phyloP scores from a whole-genome alignment of 2,329 filamentous ascomycete species.

The Colletotrichum magnum region DNA sequence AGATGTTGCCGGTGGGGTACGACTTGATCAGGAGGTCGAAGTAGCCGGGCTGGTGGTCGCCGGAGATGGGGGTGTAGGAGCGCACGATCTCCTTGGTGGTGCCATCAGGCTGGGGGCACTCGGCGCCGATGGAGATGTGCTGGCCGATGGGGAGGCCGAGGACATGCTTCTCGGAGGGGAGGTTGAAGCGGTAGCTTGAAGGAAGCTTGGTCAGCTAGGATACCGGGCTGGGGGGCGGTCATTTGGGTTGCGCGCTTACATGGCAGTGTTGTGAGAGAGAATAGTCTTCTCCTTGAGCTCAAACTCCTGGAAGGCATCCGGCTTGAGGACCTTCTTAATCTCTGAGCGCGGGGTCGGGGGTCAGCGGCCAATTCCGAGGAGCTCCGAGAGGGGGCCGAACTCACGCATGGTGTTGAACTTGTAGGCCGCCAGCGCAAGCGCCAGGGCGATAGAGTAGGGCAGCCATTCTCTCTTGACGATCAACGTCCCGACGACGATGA shows the following conservation, averaged over 20 bases:
- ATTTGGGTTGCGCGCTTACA: slow-evolving; percentile 67
- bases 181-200: slow-evolving; percentile 87
- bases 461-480: slow-evolving; percentile 86
- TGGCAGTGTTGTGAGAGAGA: slow-evolving; percentile 97
- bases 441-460: slow-evolving; percentile 77
- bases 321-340: slow-evolving; percentile 87
- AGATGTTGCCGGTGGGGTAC: slow-evolving; percentile 98
- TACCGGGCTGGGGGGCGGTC: not conserved
- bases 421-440: slow-evolving; percentile 75
- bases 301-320: slow-evolving; percentile 90
- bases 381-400: slow-evolving; percentile 52
- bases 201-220: slow-evolving; percentile 27
- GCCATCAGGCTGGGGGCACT: slow-evolving; percentile 76
- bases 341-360: slow-evolving; percentile 61
- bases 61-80: slow-evolving; percentile 93
- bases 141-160: slow-evolving; percentile 98
- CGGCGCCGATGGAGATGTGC: slow-evolving; percentile 95
- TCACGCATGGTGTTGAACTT: slow-evolving; percentile 81
- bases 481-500: slow-evolving; percentile 81
- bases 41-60: slow-evolving; percentile 89
- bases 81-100: slow-evolving; percentile 86
- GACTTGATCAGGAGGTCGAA: slow-evolving; percentile 99
- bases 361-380: slow-evolving; percentile 34
- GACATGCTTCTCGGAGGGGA: slow-evolving; percentile 83
- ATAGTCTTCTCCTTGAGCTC: slow-evolving; percentile 94